Evolutionary conservation across 352 stramenopile species (phyloP).

Genomic region (Achlya hypogyna): DNA sequence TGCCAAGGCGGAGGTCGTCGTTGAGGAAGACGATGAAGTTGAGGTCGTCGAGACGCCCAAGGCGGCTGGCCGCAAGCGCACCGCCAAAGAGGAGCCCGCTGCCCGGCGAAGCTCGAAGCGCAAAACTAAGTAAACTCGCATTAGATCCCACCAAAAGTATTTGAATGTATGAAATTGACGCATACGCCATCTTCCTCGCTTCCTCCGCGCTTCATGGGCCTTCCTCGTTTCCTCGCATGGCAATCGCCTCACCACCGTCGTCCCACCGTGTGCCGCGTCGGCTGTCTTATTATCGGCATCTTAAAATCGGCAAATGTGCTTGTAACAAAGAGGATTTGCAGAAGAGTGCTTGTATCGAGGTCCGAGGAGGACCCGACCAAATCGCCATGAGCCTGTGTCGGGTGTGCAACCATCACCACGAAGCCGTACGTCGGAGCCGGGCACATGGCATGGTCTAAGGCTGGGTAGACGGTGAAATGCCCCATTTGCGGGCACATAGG

Average conservation of each 20-base stretch:
- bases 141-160: background rate
- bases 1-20: no score
- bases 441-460: background rate
- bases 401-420: constrained; percentile 45
- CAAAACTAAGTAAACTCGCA: constrained; percentile 9
- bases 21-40: no score
- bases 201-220: background rate
- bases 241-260: no score
- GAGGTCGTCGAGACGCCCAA: no score
- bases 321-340: background rate
- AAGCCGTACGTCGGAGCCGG: constrained; percentile 22
- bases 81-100: background rate
- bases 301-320: background rate
- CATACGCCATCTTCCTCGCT: background rate
- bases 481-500: constrained; percentile 52
- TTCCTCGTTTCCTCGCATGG: background rate
- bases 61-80: background rate
- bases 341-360: background rate
- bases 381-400: constrained; percentile 23
- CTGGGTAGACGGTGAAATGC: constrained; percentile 42
- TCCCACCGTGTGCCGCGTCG: no score
- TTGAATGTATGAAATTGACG: constrained; percentile 6
- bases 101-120: background rate
- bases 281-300: no score
- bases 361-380: background rate